Evolutionary conservation across 2,329 filamentous ascomycete genomes (phyloP).

Genomic region (Thelonectria rubi): DNA sequence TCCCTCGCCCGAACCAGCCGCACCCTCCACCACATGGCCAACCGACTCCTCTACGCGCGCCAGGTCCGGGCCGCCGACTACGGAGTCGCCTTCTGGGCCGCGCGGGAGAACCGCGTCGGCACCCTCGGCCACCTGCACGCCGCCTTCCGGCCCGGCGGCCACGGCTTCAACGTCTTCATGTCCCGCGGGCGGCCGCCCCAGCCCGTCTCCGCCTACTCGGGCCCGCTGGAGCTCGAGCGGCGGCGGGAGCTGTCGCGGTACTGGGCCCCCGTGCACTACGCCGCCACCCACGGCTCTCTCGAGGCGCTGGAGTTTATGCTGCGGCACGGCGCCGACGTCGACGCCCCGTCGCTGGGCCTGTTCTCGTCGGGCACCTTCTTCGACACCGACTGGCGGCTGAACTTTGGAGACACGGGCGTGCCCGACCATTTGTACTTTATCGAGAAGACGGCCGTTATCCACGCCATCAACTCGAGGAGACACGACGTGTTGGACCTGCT

Average conservation of each 20-base stretch:
- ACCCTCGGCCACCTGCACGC: constrained; percentile 6
- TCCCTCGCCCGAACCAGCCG: constrained; percentile 4
- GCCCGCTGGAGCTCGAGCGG: neutral
- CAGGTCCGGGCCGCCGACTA: constrained; percentile 12
- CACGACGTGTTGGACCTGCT: constrained; percentile 16
- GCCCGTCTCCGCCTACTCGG: neutral
- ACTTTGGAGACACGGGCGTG: constrained; percentile 25
- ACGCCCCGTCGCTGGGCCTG: constrained; percentile 14
- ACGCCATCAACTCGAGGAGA: constrained; percentile 12
- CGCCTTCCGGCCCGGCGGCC: neutral
- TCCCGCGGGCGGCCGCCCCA: too few relatives aligned
- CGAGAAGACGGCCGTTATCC: constrained; percentile 25
- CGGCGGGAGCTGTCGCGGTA: neutral
- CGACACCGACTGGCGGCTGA: constrained; percentile 5
- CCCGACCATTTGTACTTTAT: constrained; percentile 13
- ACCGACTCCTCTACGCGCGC: constrained; percentile 27
- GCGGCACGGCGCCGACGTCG: constrained; percentile 12
- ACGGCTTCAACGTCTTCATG: constrained; percentile 2
- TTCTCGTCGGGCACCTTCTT: neutral
- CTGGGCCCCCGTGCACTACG: constrained; percentile 13
- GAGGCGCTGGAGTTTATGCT: constrained; percentile 21
- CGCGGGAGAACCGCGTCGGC: constrained; percentile 9
- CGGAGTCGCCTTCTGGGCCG: constrained; percentile 23
- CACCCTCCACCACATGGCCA: constrained; percentile 7
- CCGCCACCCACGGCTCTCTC: constrained; percentile 8